Base-by-base conservation (phyloP, 2,329 filamentous ascomycete genomes). In the Cladosporium sp. region DNA sequence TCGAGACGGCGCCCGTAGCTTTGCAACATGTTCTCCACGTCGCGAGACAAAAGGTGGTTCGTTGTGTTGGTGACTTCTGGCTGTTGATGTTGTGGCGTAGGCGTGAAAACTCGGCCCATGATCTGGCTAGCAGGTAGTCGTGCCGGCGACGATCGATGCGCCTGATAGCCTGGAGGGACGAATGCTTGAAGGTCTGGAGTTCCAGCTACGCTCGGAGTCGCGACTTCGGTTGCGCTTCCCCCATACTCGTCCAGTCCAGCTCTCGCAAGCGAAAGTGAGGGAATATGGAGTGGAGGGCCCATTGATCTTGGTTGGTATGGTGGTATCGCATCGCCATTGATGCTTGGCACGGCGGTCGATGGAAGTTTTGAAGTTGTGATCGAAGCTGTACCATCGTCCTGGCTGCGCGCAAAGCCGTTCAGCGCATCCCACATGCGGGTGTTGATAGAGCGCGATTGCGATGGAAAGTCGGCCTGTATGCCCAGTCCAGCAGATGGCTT, bases 1-100 rank as follows among this genome's bases (percentile, higher is more conserved):
- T 91, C 88, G 14, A 94, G 76, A 1, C 91, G 87, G 61, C 85
- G 82, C 43, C 87, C 86, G 43, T 72, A 74, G 48, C 73, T 71
- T 28, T 71, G 71, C 11, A 77, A 67, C 66, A 92, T 85, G 21
- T 84, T 83, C 65, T 84, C 80, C 64, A 77, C 67, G 30, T 77
- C 76, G 36, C 68, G 66, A 89, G 82, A n/a, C 21, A 73, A 58
- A 18, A 67, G 28, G 16, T 51, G 54, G 5, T 51, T 43, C 11
- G 25, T 59, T 14, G 30, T 30, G 21, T 28, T 30, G 26, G 2
- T 21, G 11, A 18, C 25, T 10, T 39, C 39, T 26, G 39, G 43
- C 5, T 46, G 49, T 6, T 61, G 46, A 11, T 16, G 8, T 32
- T 34, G 43, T 21, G 60, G 60, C n/a, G 49, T 36, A 3, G 60